Evolutionary conservation across 2,329 filamentous ascomycete species (phyloP).

Genomic region (Nemania sp.): DNA sequence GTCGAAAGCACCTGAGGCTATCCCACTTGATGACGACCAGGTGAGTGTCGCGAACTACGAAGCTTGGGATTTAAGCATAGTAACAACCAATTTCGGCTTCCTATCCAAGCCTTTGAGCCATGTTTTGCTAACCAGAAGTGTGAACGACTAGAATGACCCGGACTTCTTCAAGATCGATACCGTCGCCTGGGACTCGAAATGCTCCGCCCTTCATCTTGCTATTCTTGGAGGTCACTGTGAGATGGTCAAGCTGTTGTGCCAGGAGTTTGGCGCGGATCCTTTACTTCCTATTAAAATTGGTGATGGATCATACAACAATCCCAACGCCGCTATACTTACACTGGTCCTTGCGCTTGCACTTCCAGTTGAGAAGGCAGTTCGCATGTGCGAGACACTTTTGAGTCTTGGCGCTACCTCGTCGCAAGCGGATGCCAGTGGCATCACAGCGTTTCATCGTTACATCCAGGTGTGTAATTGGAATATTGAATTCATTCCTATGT

Average conservation of each 20-base stretch:
- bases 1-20: conserved; percentile 54
- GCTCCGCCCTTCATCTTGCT: conserved; percentile 81
- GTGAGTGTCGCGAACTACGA: conserved; percentile 41
- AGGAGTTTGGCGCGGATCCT: conserved; percentile 81
- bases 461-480: conserved; percentile 54
- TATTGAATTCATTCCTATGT: not conserved
- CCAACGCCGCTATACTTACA: conserved; percentile 73
- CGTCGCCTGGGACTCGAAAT: conserved; percentile 81
- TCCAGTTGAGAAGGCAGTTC: conserved; percentile 70
- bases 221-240: conserved; percentile 78
- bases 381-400: conserved; percentile 74
- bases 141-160: conserved; percentile 64
- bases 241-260: conserved; percentile 75
- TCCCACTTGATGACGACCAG: conserved; percentile 65
- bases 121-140: conserved; percentile 14
- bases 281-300: conserved; percentile 79
- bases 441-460: conserved; percentile 75
- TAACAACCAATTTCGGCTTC: not conserved
- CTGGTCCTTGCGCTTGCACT: conserved; percentile 76
- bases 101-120: not conserved
- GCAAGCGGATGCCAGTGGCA: conserved; percentile 75
- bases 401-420: conserved; percentile 77
- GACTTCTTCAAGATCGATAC: conserved; percentile 85
- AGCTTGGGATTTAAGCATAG: not conserved
- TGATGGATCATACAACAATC: conserved; percentile 59